Conservation (phyloP, 129 eudicot genomes). For the Kitagawia praeruptora region DNA sequence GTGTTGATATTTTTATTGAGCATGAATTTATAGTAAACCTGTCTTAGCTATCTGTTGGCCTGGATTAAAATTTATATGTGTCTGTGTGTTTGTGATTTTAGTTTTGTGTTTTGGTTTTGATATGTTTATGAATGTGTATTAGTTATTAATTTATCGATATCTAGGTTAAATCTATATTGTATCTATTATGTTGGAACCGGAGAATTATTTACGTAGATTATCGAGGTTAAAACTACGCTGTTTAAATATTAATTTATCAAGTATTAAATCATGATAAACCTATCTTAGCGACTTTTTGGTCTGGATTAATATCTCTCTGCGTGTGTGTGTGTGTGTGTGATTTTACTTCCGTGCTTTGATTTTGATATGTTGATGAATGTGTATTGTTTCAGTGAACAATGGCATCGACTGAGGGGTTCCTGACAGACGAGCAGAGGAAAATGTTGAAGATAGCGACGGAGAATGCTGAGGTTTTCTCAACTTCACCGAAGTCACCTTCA, state of each 20-base stretch:
- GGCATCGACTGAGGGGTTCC: constrained; percentile 29
- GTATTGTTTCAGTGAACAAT: constrained; percentile 4
- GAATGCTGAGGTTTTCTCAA: constrained; percentile 12
- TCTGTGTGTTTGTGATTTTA: neutral
- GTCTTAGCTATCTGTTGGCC: neutral
- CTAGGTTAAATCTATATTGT: neutral
- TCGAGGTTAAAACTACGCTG: neutral
- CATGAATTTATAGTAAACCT: neutral
- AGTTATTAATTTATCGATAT: neutral
- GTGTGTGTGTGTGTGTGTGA: neutral
- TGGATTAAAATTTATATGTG: neutral
- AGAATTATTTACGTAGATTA: no score
- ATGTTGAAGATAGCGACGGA: constrained; percentile 19
- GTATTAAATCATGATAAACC: no score
- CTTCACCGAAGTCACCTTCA: constrained; percentile 11
- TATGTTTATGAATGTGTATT: neutral
- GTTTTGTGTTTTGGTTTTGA: neutral
- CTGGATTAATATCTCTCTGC: neutral
- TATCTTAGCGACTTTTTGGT: neutral
- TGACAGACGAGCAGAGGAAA: constrained; percentile 29
- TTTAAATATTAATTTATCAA: no score
- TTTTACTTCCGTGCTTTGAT: neutral
- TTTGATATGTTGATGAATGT: neutral
- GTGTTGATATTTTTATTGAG: no score
- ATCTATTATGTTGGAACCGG: constrained; percentile 4